phyloP scores from a whole-genome alignment of 1,284 basidiomycete genomes.

The Malassezia brasiliensis region DNA sequence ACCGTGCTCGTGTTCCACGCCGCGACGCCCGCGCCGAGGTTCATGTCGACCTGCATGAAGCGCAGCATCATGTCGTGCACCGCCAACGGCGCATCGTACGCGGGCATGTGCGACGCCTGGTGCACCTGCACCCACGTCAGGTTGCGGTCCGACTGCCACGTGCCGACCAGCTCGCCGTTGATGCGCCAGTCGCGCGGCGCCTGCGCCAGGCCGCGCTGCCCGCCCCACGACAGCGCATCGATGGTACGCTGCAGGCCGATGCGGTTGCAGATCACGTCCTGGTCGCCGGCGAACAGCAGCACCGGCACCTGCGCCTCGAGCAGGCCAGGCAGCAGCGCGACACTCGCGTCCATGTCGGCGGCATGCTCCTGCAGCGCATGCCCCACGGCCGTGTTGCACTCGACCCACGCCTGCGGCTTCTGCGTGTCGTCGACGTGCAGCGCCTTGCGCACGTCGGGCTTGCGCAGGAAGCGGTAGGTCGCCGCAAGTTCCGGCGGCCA shows the following conservation, averaged over 20 bases:
- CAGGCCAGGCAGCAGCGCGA: slow-evolving; percentile 68
- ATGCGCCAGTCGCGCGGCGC: slow-evolving; percentile 59
- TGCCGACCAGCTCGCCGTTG: slow-evolving; percentile 67
- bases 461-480: slow-evolving; percentile 70
- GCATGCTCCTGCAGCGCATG: slow-evolving; percentile 53
- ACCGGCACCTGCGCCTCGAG: slow-evolving; percentile 65
- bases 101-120: slow-evolving; percentile 60
- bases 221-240: slow-evolving; percentile 72
- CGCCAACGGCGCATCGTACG: slow-evolving; percentile 76
- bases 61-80: slow-evolving; percentile 86
- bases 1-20: slow-evolving; percentile 67
- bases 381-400: slow-evolving; percentile 69
- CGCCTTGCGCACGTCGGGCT: slow-evolving; percentile 67
- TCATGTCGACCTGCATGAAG: slow-evolving; percentile 60
- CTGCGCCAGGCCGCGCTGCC: slow-evolving; percentile 57
- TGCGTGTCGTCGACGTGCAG: slow-evolving; percentile 63
- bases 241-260: slow-evolving; percentile 80
- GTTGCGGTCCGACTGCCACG: slow-evolving; percentile 78
- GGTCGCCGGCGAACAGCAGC: slow-evolving; percentile 86
- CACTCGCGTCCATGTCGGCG: slow-evolving; percentile 55
- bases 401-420: slow-evolving; percentile 74
- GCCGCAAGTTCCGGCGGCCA: slow-evolving; percentile 85
- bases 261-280: slow-evolving; percentile 89
- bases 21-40: slow-evolving; percentile 62
- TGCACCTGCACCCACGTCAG: slow-evolving; percentile 79